Evolutionary conservation across 768 basidiomycete genomes (phyloP).

Genomic region (Termitomyces sp.): DNA sequence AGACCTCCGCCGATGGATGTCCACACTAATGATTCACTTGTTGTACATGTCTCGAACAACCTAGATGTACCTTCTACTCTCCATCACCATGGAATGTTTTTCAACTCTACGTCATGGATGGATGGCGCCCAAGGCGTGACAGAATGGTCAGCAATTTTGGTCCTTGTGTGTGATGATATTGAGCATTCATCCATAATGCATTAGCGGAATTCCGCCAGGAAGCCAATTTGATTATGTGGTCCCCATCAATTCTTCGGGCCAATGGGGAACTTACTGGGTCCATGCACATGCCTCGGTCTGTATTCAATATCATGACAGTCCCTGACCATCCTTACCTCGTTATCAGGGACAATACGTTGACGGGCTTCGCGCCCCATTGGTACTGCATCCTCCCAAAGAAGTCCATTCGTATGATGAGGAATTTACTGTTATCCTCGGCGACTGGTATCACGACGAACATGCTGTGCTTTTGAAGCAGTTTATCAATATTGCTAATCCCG

Average conservation of each 20-base stretch:
- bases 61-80: slow-evolving; percentile 63
- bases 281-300: slow-evolving; percentile 60
- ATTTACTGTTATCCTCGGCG: slow-evolving; percentile 78
- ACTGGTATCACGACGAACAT: slow-evolving; percentile 92
- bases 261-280: slow-evolving; percentile 81
- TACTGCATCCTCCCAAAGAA: slow-evolving; percentile 68
- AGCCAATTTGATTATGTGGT: slow-evolving; percentile 70
- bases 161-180: neutral
- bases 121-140: slow-evolving; percentile 82
- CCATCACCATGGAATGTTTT: slow-evolving; percentile 95
- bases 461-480: slow-evolving; percentile 56
- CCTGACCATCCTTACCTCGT: neutral
- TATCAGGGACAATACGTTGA: slow-evolving; percentile 85
- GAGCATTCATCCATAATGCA: neutral
- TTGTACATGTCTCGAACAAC: slow-evolving; percentile 74
- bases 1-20: slow-evolving; percentile 84
- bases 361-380: slow-evolving; percentile 81
- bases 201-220: slow-evolving; percentile 74
- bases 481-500: slow-evolving; percentile 69
- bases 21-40: slow-evolving; percentile 61
- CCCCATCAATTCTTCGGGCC: slow-evolving; percentile 59
- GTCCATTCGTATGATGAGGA: slow-evolving; percentile 83
- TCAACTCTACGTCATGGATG: slow-evolving; percentile 82
- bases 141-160: slow-evolving; percentile 59
- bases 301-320: neutral